Evolutionary conservation across 139 green algal species (phyloP).

Genomic region (Nannochloris sp.): DNA sequence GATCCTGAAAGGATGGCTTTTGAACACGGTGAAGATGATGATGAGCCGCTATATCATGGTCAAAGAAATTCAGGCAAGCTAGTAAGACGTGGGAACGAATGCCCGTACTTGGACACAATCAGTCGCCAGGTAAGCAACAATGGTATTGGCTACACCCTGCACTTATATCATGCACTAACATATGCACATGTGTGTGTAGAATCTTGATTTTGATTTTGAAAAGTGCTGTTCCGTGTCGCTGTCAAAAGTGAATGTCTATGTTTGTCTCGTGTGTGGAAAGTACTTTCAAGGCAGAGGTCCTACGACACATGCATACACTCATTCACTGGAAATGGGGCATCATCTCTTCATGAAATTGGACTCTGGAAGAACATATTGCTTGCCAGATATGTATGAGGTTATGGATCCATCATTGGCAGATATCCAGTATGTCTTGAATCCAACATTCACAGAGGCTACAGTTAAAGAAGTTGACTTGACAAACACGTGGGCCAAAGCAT

Average conservation of each 20-base stretch:
- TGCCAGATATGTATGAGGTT: constrained; percentile 95
- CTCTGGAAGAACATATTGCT: constrained; percentile 59
- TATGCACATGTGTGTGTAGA: constrained; percentile 29
- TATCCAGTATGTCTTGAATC: constrained; percentile 87
- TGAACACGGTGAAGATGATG: constrained; percentile 20
- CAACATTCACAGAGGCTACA: constrained; percentile 41
- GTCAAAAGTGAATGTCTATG: constrained; percentile 89
- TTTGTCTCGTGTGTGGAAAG: constrained; percentile 95
- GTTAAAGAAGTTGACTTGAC: constrained; percentile 5
- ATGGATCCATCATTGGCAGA: constrained; percentile 82
- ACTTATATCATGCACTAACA: neutral
- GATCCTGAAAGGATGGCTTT: neutral
- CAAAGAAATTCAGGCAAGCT: neutral
- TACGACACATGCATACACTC: constrained; percentile 86
- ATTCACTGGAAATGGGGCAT: constrained; percentile 81
- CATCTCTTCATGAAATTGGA: constrained; percentile 94
- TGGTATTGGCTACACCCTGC: neutral
- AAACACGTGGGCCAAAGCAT: constrained; percentile 66
- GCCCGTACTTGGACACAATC: constrained; percentile 97
- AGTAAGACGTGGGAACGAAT: constrained; percentile 64
- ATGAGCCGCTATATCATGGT: constrained; percentile 25
- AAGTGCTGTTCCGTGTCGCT: constrained; percentile 95
- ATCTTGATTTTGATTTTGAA: constrained; percentile 99
- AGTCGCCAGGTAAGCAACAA: constrained; percentile 53
- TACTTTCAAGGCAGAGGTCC: constrained; percentile 93